Conservation (phyloP, 371 early-diverging fungal species). For the Mucor irregularis region DNA sequence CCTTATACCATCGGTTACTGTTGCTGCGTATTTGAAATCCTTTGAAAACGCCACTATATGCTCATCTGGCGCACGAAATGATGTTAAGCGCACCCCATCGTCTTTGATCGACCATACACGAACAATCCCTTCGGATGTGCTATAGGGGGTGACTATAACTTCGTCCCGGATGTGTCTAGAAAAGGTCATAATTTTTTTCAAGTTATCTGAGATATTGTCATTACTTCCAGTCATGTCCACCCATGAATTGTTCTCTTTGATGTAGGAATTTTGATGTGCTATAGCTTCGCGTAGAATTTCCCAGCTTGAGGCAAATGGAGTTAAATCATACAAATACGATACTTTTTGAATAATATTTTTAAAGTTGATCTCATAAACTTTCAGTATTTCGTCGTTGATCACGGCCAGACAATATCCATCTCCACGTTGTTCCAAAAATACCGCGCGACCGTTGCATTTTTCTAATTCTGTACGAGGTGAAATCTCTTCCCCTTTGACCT, state of each 20-base stretch:
- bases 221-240: neutral
- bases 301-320: neutral
- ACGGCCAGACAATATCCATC: neutral
- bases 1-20: neutral
- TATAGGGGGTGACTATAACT: conserved; percentile 3
- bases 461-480: neutral
- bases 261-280: neutral
- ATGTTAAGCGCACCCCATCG: conserved; percentile 7
- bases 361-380: neutral
- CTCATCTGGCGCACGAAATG: neutral
- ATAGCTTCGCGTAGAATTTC: neutral
- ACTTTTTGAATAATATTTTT: neutral
- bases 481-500: neutral
- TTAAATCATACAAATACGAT: neutral
- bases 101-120: conserved; percentile 10
- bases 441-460: conserved; percentile 1
- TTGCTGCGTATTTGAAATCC: conserved; percentile 8
- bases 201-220: no score
- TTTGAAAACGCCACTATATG: conserved; percentile 11
- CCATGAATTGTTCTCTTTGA: neutral
- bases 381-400: neutral
- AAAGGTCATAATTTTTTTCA: neutral
- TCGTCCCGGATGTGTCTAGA: conserved; percentile 8
- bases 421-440: neutral
- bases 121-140: neutral